phyloP scores from a whole-genome alignment of 495 filamentous ascomycete species.

The Talaromyces trachyspermus region DNA sequence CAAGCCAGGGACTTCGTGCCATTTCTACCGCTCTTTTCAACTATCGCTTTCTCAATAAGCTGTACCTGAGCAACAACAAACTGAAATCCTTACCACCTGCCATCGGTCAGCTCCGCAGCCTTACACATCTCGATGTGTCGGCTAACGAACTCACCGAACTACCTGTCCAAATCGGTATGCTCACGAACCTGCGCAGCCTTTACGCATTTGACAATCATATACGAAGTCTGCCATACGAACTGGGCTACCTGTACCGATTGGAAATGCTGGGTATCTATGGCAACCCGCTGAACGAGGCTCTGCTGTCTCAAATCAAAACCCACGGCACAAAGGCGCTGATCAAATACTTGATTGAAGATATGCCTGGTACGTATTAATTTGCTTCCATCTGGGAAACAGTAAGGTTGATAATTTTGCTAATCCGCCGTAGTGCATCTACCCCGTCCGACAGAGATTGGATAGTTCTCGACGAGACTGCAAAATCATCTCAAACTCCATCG shows the following conservation, averaged over 20 bases:
- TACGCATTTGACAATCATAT: conserved; percentile 86
- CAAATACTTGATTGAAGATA: conserved; percentile 69
- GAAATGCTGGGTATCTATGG: conserved; percentile 89
- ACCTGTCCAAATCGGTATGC: conserved; percentile 92
- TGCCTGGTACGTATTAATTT: conserved; percentile 56
- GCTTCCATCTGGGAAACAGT: no score
- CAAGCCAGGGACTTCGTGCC: conserved; percentile 82
- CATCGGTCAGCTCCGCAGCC: conserved; percentile 70
- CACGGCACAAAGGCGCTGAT: conserved; percentile 82
- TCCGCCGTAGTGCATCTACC: conserved; percentile 43
- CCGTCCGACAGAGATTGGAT: conserved; percentile 69
- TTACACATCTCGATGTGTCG: conserved; percentile 79
- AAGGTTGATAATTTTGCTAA: conserved; percentile 11
- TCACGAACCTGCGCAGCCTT: conserved; percentile 73
- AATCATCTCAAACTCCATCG: conserved; percentile 26
- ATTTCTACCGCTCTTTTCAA: conserved; percentile 71
- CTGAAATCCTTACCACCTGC: conserved; percentile 64
- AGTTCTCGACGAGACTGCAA: conserved; percentile 52
- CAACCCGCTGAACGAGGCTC: conserved; percentile 66
- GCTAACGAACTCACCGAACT: conserved; percentile 77
- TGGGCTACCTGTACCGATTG: conserved; percentile 79
- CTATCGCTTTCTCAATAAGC: conserved; percentile 78
- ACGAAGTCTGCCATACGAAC: conserved; percentile 68
- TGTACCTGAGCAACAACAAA: conserved; percentile 89
- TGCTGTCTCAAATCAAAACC: conserved; percentile 73